A percentile compares a stretch with the other conserved stretches of the same genome.
phyloP scores from a whole-genome alignment of 164 flowering plant species.

The Malania oleifera region DNA sequence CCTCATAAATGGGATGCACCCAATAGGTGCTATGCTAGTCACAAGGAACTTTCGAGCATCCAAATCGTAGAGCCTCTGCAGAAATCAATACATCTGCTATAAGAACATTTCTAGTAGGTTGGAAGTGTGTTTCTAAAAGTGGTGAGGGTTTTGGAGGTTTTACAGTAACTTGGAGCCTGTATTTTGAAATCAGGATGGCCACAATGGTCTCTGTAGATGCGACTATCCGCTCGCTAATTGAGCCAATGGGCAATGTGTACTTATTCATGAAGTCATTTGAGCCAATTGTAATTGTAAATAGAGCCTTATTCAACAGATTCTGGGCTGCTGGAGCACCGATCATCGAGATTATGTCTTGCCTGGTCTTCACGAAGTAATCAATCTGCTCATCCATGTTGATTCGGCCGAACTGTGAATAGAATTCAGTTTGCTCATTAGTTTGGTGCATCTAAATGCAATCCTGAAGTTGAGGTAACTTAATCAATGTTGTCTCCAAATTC shows the following conservation, averaged over 20 bases:
- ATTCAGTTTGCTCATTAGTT: too few relatives aligned
- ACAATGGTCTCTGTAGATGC: slow-evolving; percentile 47
- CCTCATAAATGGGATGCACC: slow-evolving; percentile 63
- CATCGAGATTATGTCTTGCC: slow-evolving; percentile 48
- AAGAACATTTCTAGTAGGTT: too few relatives aligned
- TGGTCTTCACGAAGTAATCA: slow-evolving; percentile 71
- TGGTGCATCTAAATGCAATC: too few relatives aligned
- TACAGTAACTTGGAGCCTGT: slow-evolving; percentile 62
- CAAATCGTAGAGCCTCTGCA: slow-evolving; percentile 58
- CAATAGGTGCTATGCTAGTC: slow-evolving; percentile 67
- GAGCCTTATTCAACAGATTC: slow-evolving; percentile 28
- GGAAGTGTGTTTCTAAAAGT: too few relatives aligned
- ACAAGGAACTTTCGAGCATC: slow-evolving; percentile 64
- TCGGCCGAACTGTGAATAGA: slow-evolving; percentile 43
- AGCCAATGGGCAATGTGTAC: slow-evolving; percentile 43
- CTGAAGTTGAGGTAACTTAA: too few relatives aligned
- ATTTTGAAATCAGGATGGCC: slow-evolving; percentile 47
- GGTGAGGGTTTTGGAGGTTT: not conserved
- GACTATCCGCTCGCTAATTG: slow-evolving; percentile 27
- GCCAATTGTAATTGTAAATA: slow-evolving; percentile 62
- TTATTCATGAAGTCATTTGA: slow-evolving; percentile 81
- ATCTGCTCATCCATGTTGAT: slow-evolving; percentile 72
- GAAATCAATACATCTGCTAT: not conserved
- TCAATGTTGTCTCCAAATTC: too few relatives aligned
- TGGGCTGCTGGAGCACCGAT: slow-evolving; percentile 40